Percentiles rank a stretch among this genome's conserved stretches.
Evolutionary conservation across 2,329 filamentous ascomycete genomes (phyloP).

Genomic region (Moelleriella libera): DNA sequence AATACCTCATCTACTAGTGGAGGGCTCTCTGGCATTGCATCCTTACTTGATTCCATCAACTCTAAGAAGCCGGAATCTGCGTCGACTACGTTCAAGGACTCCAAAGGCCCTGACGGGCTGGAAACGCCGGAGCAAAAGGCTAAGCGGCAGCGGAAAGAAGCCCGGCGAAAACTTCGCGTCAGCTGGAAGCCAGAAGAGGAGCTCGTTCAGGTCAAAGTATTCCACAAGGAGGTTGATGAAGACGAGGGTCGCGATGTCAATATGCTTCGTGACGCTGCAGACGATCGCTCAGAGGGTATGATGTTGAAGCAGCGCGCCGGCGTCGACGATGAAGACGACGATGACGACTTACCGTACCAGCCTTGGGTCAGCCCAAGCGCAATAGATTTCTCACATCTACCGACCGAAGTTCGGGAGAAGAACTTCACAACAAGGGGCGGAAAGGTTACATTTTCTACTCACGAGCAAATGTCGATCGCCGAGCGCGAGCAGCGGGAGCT

Average conservation of each 20-base stretch:
- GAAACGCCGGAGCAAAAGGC: conserved; percentile 56
- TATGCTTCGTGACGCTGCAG: conserved; percentile 57
- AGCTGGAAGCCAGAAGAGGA: conserved; percentile 54
- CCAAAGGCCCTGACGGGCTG: conserved; percentile 29
- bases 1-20: conserved; percentile 7
- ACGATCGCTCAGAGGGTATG: conserved; percentile 61
- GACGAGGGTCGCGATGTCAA: conserved; percentile 53
- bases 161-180: conserved; percentile 55
- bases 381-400: conserved; percentile 32
- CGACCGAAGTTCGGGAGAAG: conserved; percentile 29
- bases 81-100: conserved; percentile 37
- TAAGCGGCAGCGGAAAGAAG: conserved; percentile 58
- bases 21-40: conserved; percentile 35
- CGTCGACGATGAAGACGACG: conserved; percentile 40
- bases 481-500: conserved; percentile 44
- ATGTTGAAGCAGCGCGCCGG: conserved; percentile 42
- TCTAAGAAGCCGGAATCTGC: conserved; percentile 22
- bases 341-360: conserved; percentile 39
- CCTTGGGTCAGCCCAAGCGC: conserved; percentile 35
- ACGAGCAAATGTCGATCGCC: conserved; percentile 40
- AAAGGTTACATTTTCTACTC: conserved; percentile 31
- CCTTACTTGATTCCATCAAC: conserved; percentile 36
- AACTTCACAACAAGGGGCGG: conserved; percentile 43
- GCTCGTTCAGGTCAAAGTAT: conserved; percentile 52
- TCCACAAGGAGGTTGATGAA: conserved; percentile 59